Evolutionary conservation across 2,329 filamentous ascomycete species (phyloP), one percentile per base, ranked within the genome.

Genomic region (Diaporthe capsici): DNA sequence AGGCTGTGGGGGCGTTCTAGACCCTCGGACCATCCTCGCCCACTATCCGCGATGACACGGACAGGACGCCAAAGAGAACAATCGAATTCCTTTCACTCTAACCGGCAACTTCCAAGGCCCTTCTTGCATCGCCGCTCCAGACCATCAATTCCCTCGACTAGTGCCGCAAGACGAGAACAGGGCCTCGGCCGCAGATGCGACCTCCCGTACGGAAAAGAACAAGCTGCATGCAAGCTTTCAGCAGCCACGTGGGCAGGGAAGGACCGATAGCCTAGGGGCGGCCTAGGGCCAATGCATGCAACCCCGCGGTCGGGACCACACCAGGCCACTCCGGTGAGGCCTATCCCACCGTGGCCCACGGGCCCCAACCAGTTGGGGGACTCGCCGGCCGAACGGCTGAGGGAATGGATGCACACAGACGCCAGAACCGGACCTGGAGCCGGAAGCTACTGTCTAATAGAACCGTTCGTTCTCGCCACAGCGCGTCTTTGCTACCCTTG

Each of bases 191-290:
- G n/a, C 28, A 68, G 63, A 68, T 68, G 65, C 65, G 15, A 68
- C 65, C 34, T 68, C 31, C 65, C 31, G 20, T 28, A 17, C 49
- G 47, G 7, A 53, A 53, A 42, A 39, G 17, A 65, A 25, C 31
- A 68, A 25, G 28, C 31, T 37, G 25, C 47, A 28, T 68, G 65
- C 65, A 68, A 68, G 65, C 65, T 53, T 68, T 37, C 31, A 25
- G 22, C 20, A 28, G 47, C 65, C 65, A 68, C 65, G 65, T 68
- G 65, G 65, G 65, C 47, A 68, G 65, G 65, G 65, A 68, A 39
- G 65, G 65, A 68, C 65, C 65, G 65, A 68, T 28, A 39, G 47
- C 47, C 34, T 68, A 68, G 65, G 20, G 47, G 28, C 47, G 47
- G 13, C 47, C 34, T 42, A 61, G 58, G 12, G 44, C 28, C 63